Conservation (phyloP, 2,329 filamentous ascomycete species). For the Dactylellina haptotyla region DNA sequence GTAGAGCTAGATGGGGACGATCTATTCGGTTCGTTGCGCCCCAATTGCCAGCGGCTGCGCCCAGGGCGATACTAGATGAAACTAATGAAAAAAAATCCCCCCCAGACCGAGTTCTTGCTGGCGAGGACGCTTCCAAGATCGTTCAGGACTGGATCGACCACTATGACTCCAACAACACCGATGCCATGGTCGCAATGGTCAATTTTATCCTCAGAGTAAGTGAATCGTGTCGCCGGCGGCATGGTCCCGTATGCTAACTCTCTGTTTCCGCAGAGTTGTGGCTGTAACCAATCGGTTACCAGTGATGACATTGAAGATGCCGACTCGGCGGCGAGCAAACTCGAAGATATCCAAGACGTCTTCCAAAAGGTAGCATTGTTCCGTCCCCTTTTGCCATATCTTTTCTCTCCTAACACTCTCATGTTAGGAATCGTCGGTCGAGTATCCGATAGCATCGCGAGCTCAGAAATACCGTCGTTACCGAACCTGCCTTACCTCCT, state of each 20-base stretch:
- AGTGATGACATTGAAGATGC: conserved; percentile 87
- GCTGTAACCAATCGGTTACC: conserved; percentile 81
- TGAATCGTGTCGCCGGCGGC: not conserved
- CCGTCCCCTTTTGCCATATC: not conserved
- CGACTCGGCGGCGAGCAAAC: conserved; percentile 81
- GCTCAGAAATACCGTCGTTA: conserved; percentile 80
- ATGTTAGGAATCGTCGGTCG: conserved; percentile 76
- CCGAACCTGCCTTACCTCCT: conserved; percentile 78
- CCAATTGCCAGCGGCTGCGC: not conserved
- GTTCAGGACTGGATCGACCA: conserved; percentile 43
- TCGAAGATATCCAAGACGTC: conserved; percentile 86
- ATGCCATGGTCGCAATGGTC: conserved; percentile 71
- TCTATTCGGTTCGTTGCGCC: conserved; percentile 38
- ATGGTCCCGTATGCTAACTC: conserved; percentile 6
- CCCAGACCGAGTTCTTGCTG: conserved; percentile 48
- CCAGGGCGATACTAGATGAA: not conserved
- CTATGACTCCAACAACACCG: conserved; percentile 68
- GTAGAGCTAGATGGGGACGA: conserved; percentile 49
- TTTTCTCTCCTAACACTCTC: conserved; percentile 20
- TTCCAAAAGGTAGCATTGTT: conserved; percentile 75
- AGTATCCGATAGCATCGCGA: conserved; percentile 90
- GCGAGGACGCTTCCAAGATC: conserved; percentile 52
- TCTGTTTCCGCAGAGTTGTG: conserved; percentile 68
- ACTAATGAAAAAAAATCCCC: conserved; percentile 21
- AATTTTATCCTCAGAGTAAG: conserved; percentile 71